phyloP scores from a whole-genome alignment of 2,329 filamentous ascomycete genomes.

The Trichothecium roseum region DNA sequence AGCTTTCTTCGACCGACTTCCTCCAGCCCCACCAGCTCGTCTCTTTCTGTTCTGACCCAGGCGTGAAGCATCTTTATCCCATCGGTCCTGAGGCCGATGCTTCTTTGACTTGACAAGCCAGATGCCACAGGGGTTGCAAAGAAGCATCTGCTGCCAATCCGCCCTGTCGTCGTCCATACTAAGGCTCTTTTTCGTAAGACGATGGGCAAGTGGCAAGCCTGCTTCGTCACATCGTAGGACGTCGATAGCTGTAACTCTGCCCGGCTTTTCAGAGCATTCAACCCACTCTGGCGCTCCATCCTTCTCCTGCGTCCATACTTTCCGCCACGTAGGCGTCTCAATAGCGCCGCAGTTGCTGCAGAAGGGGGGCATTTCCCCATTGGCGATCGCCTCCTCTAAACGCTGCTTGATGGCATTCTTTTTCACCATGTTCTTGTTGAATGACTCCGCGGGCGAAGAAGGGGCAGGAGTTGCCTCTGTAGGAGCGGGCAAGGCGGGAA shows the following conservation, averaged over 20 bases:
- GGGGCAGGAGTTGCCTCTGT: slow-evolving; percentile 19
- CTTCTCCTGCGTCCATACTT: slow-evolving; percentile 73
- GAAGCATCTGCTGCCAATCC: slow-evolving; percentile 57
- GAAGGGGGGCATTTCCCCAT: slow-evolving; percentile 76
- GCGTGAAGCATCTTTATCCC: slow-evolving; percentile 56
- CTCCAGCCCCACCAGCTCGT: slow-evolving; percentile 26
- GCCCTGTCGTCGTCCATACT: slow-evolving; percentile 52
- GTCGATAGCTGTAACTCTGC: slow-evolving; percentile 65
- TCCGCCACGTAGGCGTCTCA: slow-evolving; percentile 92
- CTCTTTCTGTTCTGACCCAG: slow-evolving; percentile 42
- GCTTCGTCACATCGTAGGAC: slow-evolving; percentile 52
- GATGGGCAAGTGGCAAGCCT: slow-evolving; percentile 55
- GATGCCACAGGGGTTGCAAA: slow-evolving; percentile 94
- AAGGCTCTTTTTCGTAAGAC: slow-evolving; percentile 68
- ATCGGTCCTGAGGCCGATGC: slow-evolving; percentile 75
- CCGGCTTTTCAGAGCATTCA: slow-evolving; percentile 62
- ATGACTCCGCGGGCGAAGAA: slow-evolving; percentile 31
- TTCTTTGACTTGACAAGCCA: slow-evolving; percentile 84
- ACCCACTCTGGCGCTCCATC: slow-evolving; percentile 59
- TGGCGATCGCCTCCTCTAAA: slow-evolving; percentile 54
- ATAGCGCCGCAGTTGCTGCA: slow-evolving; percentile 92
- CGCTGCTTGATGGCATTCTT: slow-evolving; percentile 52
- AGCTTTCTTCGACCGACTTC: slow-evolving; percentile 33
- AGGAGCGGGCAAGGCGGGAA: background rate
- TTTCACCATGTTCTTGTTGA: slow-evolving; percentile 54